Conservation (phyloP, 1,139 yeast species). For the Candida buenavistaensis region DNA sequence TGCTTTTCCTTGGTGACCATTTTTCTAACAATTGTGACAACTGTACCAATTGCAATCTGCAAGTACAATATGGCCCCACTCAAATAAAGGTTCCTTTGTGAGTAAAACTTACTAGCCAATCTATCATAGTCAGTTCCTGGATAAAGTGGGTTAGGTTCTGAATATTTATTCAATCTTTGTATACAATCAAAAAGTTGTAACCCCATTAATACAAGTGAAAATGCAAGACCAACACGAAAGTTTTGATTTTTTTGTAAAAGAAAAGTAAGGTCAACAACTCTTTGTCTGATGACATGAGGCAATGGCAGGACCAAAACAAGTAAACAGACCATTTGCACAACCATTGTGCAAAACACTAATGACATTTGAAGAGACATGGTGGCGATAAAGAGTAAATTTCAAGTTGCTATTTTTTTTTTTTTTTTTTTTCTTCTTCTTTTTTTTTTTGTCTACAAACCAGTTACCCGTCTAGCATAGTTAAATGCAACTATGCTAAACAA, state of each 20-base stretch:
- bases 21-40: slow-evolving; percentile 55
- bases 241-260: slow-evolving; percentile 40
- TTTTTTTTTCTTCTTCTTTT: background rate
- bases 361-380: slow-evolving; percentile 50
- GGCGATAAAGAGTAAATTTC: no score
- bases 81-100: slow-evolving; percentile 70
- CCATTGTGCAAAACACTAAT: slow-evolving; percentile 43
- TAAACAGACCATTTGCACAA: slow-evolving; percentile 54
- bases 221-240: slow-evolving; percentile 49
- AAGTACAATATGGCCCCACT: slow-evolving; percentile 70
- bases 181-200: slow-evolving; percentile 63
- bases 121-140: slow-evolving; percentile 33
- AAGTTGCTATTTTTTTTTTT: no score
- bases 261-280: slow-evolving; percentile 40
- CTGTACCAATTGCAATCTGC: slow-evolving; percentile 57
- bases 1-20: slow-evolving; percentile 57
- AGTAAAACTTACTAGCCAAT: slow-evolving; percentile 59
- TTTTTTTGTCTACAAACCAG: slow-evolving; percentile 29
- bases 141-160: slow-evolving; percentile 24
- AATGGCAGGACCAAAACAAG: slow-evolving; percentile 60
- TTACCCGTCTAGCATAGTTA: slow-evolving; percentile 42
- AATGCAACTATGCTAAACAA: slow-evolving; percentile 42
- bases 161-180: slow-evolving; percentile 42
- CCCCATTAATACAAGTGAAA: slow-evolving; percentile 46
- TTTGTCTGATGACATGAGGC: slow-evolving; percentile 54